Evolutionary conservation across 352 stramenopile genomes (phyloP).

Genomic region (Phytophthora podocarpi): DNA sequence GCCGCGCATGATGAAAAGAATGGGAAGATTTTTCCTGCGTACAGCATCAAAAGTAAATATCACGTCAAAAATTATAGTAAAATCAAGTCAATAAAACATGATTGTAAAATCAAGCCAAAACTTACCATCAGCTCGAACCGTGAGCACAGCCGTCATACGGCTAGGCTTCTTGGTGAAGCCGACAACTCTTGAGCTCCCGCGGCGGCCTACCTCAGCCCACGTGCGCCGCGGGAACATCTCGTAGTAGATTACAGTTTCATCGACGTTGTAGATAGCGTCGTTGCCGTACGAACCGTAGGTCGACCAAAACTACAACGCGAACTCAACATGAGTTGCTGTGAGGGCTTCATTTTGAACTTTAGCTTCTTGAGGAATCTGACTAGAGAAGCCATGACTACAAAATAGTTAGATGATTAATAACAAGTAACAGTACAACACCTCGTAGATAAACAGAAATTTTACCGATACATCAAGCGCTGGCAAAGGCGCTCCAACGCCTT

Average conservation of each 20-base stretch:
- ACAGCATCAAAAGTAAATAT: no score
- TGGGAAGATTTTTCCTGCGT: slow-evolving; percentile 5
- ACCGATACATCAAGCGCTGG: background rate
- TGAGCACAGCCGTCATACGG: background rate
- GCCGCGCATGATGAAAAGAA: background rate
- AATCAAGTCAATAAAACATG: background rate
- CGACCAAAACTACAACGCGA: background rate
- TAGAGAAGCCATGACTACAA: background rate
- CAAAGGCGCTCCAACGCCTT: background rate
- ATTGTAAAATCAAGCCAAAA: background rate
- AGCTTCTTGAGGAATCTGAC: background rate
- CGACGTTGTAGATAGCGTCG: slow-evolving; percentile 6
- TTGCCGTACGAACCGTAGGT: background rate
- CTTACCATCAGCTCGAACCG: background rate
- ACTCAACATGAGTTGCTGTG: background rate
- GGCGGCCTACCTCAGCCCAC: background rate
- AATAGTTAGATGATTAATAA: no score
- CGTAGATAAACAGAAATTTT: background rate
- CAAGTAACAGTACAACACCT: background rate
- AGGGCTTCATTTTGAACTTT: background rate
- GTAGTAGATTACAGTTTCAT: slow-evolving; percentile 10
- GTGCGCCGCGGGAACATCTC: background rate
- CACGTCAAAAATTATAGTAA: no score
- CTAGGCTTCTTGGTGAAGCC: background rate
- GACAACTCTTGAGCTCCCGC: background rate